Base-by-base conservation (phyloP, 2,329 filamentous ascomycete genomes). In the Pseudogymnoascus destructans region DNA sequence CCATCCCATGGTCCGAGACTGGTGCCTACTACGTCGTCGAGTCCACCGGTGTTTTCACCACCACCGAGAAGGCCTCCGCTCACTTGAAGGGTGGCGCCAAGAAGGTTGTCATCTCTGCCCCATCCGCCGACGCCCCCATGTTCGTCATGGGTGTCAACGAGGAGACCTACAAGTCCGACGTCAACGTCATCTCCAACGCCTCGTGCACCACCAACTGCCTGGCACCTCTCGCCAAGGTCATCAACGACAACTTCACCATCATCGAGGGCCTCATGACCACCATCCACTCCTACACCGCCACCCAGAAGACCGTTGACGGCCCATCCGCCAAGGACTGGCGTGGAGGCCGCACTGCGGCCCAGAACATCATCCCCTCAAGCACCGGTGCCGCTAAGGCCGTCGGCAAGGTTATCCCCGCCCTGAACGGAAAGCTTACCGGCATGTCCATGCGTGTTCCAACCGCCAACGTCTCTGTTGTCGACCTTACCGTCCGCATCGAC, bases 131-230 rank as follows among this genome's bases (percentile, higher is more conserved):
- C 79, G 93, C 93, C 72, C 92, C 92, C 74, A 98, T 98, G 93
- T 98, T 95, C 84, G 93, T 98, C 73, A 95, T 96, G 85, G 93
- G 93, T 74, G 93, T 98, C 80, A 98, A 97, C 84, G 81, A 97
- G 78, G 82, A 91, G 75, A 81, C 77, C 70, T 97, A 97, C 86
- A 92, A 88, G 75, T 85, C 86, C 73, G 87, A 87, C 74, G 82
- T 93, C 75, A 79, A 89, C 70, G 86, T 98, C 75, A 89, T 97
- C 79, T 97, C 93, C 79, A 98, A 98, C 81, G 93, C 93, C 70
- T 97, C 93, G 69, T 97, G 93, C 89, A 98, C 93, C 75, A 97
- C 93, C 82, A 98, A 98, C 89, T 97, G 93, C 86, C 79, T 98
- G 77, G 93, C 93, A 75, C 93, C 93, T 74, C 87, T 98, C 66